A percentile compares a stretch with the other conserved stretches of the same genome.
phyloP scores from a whole-genome alignment of 306 rosid species.

The Prinsepia uniflora region DNA sequence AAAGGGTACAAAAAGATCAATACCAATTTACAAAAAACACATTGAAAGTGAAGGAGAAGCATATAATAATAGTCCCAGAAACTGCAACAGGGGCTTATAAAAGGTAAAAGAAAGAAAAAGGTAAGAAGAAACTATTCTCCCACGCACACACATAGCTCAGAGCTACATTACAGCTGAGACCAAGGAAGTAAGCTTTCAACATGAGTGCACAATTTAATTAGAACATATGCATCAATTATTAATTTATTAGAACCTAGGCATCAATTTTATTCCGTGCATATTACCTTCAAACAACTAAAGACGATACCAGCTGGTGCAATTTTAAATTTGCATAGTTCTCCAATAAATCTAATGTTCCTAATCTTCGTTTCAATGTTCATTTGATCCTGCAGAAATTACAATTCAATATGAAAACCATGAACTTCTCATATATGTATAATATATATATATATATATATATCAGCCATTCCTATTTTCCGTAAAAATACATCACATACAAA shows the following conservation, averaged over 20 bases:
- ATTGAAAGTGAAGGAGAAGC: neutral
- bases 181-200: neutral
- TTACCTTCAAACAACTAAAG: conserved; percentile 97
- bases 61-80: neutral
- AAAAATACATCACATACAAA: conserved; percentile 5
- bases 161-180: neutral
- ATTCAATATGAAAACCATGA: conserved; percentile 17
- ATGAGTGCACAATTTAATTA: neutral
- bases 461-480: neutral
- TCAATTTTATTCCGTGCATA: neutral
- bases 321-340: conserved; percentile 98
- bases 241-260: too few relatives aligned
- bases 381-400: conserved; percentile 71
- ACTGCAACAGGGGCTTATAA: neutral
- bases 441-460: neutral
- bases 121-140: neutral
- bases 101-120: neutral
- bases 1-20: neutral
- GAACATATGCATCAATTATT: too few relatives aligned
- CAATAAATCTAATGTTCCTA: conserved; percentile 93
- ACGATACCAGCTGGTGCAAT: conserved; percentile 83
- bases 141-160: neutral
- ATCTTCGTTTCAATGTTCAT: conserved; percentile 98
- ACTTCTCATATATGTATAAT: neutral
- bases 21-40: neutral